Evolutionary conservation across 2,329 filamentous ascomycete species (phyloP).

Genomic region (Colletotrichum tanaceti): DNA sequence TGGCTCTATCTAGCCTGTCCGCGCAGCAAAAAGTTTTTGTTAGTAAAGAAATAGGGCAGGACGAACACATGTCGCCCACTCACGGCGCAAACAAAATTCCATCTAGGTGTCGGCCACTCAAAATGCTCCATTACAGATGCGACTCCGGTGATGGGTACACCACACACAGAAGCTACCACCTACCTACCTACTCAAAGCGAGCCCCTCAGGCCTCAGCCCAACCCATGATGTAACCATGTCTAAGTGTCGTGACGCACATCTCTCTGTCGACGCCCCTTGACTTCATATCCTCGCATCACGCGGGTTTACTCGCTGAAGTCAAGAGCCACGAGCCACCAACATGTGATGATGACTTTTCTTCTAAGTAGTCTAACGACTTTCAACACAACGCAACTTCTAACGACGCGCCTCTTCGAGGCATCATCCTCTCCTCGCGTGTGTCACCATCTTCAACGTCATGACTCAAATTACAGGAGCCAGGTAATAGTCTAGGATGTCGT

Average conservation of each 20-base stretch:
- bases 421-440: background rate
- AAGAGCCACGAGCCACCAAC: background rate
- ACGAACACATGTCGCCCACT: background rate
- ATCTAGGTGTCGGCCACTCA: conserved; percentile 2
- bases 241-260: background rate
- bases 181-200: conserved; percentile 15
- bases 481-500: conserved; percentile 66
- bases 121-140: conserved; percentile 2
- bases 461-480: conserved; percentile 61
- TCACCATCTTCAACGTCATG: background rate
- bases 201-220: background rate
- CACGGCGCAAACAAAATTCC: conserved; percentile 16
- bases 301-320: background rate
- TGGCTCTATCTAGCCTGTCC: background rate
- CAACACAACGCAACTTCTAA: background rate
- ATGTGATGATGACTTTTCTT: background rate
- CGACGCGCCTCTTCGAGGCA: background rate
- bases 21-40: background rate
- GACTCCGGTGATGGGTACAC: background rate
- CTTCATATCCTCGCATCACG: background rate
- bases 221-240: background rate
- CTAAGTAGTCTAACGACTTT: background rate
- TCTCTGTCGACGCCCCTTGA: background rate
- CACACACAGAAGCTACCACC: conserved; percentile 9
- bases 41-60: conserved; percentile 8